Evolutionary conservation across 2,329 filamentous ascomycete genomes (phyloP).

Genomic region (Beauveria sp.): DNA sequence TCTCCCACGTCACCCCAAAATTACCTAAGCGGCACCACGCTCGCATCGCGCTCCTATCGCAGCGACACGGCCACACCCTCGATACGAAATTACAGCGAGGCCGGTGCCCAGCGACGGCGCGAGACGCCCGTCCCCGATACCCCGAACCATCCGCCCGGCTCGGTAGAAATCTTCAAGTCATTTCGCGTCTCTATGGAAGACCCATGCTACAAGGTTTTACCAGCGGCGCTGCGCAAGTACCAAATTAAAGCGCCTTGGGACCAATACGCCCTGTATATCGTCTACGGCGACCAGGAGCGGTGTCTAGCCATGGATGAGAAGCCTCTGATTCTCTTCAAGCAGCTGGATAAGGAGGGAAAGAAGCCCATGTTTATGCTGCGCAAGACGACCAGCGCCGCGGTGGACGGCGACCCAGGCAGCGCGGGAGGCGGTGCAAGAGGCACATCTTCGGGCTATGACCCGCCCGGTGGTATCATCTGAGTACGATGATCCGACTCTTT

Average conservation of each 20-base stretch:
- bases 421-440: slow-evolving; percentile 6
- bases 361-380: slow-evolving; percentile 99
- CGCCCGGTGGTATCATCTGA: slow-evolving; percentile 9
- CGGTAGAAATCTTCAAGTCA: slow-evolving; percentile 96
- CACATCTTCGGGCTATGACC: background rate
- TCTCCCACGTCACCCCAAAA: slow-evolving; percentile 62
- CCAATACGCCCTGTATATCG: slow-evolving; percentile 95
- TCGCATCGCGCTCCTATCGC: slow-evolving; percentile 54
- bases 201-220: slow-evolving; percentile 93
- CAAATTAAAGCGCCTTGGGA: slow-evolving; percentile 98
- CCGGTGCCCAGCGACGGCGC: slow-evolving; percentile 46
- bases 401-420: slow-evolving; percentile 8
- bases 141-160: slow-evolving; percentile 46
- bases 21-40: slow-evolving; percentile 44
- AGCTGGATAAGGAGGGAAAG: slow-evolving; percentile 90
- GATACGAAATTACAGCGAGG: slow-evolving; percentile 15
- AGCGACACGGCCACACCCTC: slow-evolving; percentile 41
- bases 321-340: slow-evolving; percentile 92
- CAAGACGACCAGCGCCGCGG: slow-evolving; percentile 27
- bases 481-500: background rate
- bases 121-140: slow-evolving; percentile 58
- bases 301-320: slow-evolving; percentile 89
- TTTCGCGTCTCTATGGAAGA: slow-evolving; percentile 98
- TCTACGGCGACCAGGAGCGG: slow-evolving; percentile 96
- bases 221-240: slow-evolving; percentile 93